A percentile compares a stretch with the other conserved stretches of the same genome.
phyloP scores from a whole-genome alignment of 2,329 filamentous ascomycete species.

The Penicillium oxalicum region DNA sequence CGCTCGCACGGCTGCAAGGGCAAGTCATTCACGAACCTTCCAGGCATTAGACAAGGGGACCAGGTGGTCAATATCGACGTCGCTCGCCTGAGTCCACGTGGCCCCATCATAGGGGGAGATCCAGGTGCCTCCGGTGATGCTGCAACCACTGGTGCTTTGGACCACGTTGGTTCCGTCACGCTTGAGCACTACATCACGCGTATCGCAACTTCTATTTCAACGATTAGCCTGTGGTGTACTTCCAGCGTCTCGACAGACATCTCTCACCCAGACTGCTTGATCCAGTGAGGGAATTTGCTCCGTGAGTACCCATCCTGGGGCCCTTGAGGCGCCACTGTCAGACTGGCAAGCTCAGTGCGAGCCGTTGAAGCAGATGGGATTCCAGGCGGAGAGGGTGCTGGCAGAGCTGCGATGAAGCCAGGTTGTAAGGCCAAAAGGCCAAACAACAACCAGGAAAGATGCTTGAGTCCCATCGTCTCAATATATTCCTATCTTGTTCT shows the following conservation, averaged over 20 bases:
- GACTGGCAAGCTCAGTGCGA: slow-evolving; percentile 50
- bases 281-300: slow-evolving; percentile 66
- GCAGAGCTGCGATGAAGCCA: slow-evolving; percentile 12
- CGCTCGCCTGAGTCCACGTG: slow-evolving; percentile 60
- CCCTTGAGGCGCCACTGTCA: slow-evolving; percentile 54
- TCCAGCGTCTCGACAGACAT: slow-evolving; percentile 8
- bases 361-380: slow-evolving; percentile 58
- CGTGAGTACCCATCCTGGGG: slow-evolving; percentile 57
- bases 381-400: slow-evolving; percentile 48
- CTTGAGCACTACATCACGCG: slow-evolving; percentile 64
- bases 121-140: slow-evolving; percentile 63
- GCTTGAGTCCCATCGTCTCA: neutral
- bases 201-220: slow-evolving; percentile 59
- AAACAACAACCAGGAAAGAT: slow-evolving; percentile 1
- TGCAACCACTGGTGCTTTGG: slow-evolving; percentile 52
- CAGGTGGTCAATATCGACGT: slow-evolving; percentile 78
- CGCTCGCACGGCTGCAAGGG: too few species aligned
- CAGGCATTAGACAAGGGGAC: slow-evolving; percentile 76
- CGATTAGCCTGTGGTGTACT: neutral
- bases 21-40: slow-evolving; percentile 46
- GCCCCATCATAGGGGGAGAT: slow-evolving; percentile 66
- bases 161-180: slow-evolving; percentile 64
- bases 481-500: neutral
- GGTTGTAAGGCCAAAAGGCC: slow-evolving; percentile 16
- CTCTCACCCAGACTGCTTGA: slow-evolving; percentile 43